phyloP scores from a whole-genome alignment of 495 filamentous ascomycete genomes.

The Aspergillus funiculosus region DNA sequence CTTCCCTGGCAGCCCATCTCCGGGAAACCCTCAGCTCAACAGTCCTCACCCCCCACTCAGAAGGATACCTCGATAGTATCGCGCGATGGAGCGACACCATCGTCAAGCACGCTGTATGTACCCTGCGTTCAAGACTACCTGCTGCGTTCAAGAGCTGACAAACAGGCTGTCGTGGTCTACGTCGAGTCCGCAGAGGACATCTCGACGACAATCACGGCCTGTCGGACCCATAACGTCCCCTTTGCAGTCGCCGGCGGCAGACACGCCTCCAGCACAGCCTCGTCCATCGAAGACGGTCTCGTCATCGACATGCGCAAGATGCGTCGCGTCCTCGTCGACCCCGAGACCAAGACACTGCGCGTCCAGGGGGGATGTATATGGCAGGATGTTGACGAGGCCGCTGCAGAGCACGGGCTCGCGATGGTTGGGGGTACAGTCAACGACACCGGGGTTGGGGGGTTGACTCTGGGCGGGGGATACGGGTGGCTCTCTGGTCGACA shows the following conservation, averaged over 20 bases:
- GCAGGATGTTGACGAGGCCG: slow-evolving; percentile 45
- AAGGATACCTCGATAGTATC: not conserved
- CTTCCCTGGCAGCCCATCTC: not conserved
- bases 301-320: slow-evolving; percentile 46
- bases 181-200: not conserved
- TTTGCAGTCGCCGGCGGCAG: slow-evolving; percentile 20
- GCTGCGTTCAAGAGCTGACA: too few relatives aligned
- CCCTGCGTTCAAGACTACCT: too few relatives aligned
- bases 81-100: slow-evolving; percentile 1
- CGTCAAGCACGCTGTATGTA: not conserved
- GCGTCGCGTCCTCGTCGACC: slow-evolving; percentile 38
- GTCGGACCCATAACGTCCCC: slow-evolving; percentile 8
- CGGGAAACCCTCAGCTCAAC: not conserved
- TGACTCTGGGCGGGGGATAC: slow-evolving; percentile 50
- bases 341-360: slow-evolving; percentile 31
- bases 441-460: slow-evolving; percentile 45
- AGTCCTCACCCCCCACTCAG: not conserved
- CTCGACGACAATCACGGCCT: not conserved
- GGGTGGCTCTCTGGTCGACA: slow-evolving; percentile 39
- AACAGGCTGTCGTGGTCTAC: not conserved
- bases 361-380: slow-evolving; percentile 46
- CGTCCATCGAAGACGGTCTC: slow-evolving; percentile 30
- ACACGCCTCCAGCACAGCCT: slow-evolving; percentile 14
- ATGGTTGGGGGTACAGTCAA: slow-evolving; percentile 49
- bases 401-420: slow-evolving; percentile 39